phyloP scores from a whole-genome alignment of 768 basidiomycete species.

The Kwoniella bestiolae region DNA sequence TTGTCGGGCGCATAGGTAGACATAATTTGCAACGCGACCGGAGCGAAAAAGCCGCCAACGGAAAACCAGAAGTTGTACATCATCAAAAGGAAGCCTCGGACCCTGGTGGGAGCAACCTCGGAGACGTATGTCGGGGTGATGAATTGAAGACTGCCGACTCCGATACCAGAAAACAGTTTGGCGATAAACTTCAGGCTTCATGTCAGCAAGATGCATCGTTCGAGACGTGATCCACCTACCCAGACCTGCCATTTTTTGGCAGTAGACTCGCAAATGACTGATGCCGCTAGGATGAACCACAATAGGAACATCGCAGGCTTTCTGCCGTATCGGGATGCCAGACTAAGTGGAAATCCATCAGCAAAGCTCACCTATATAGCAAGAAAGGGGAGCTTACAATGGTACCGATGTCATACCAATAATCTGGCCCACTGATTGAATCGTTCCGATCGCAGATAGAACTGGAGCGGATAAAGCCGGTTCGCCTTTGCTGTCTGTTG shows the following conservation, averaged over 20 bases:
- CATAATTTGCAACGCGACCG: constrained; percentile 23
- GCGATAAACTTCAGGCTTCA: constrained; percentile 8
- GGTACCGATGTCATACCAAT: constrained; percentile 34
- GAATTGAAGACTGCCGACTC: constrained; percentile 27
- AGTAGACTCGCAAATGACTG: constrained; percentile 30
- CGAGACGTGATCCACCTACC: constrained; percentile 1
- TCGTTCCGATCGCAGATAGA: constrained; percentile 29
- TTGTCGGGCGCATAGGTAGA: constrained; percentile 16
- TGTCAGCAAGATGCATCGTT: background rate
- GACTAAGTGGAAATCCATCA: constrained; percentile 7
- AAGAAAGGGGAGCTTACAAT: constrained; percentile 18
- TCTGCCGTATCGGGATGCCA: constrained; percentile 27
- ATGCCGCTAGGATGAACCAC: constrained; percentile 23
- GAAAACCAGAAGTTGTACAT: constrained; percentile 28
- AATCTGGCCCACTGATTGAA: constrained; percentile 39
- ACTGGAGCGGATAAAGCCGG: constrained; percentile 22
- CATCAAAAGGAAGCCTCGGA: constrained; percentile 27
- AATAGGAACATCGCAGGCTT: constrained; percentile 31
- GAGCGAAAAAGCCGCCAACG: constrained; percentile 23
- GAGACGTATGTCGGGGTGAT: constrained; percentile 29
- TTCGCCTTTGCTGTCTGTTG: constrained; percentile 3
- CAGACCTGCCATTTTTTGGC: constrained; percentile 35
- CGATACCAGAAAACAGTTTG: constrained; percentile 27
- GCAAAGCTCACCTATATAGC: background rate
- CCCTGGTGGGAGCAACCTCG: constrained; percentile 26